Base-by-base conservation (phyloP, 1,284 basidiomycete genomes). In the Blastosporella zonata region DNA sequence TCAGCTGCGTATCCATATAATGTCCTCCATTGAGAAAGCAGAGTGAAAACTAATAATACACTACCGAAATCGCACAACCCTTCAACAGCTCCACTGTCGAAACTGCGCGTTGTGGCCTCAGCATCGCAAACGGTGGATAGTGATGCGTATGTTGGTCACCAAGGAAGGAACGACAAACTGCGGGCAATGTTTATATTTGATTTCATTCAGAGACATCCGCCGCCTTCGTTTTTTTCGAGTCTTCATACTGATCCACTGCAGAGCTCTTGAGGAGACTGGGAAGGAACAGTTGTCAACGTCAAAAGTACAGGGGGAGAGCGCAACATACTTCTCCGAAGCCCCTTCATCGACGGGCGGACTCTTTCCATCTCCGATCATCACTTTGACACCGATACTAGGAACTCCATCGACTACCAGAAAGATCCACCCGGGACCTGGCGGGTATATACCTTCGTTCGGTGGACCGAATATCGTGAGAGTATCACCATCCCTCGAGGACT, bases 341-440 rank as follows among this genome's bases (percentile, higher is more conserved):
- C 49, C 64, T 27, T 76, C 56, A 54, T 88, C 78, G 6, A 85
- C 73, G 6, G 72, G 69, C 18, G 87, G 87, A 9, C 72, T 69
- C 43, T 63, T 60, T 9, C 85, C 86, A 56, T 80, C 73, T 1
- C 90, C 91, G 34, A 93, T 68, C 74, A 90, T 81, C 1, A 90
- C 67, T 63, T 79, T 81, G 55, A 71, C 66, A 1, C 83, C 88
- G 18, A 68, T 60, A 57, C 86, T 89, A 0, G 90, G 87, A 6
- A 91, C 69, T 13, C 77, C 87, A 53, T 84, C 74, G 1, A 79
- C 77, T 18, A 93, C 71, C 22, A 92, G 62, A 58, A 81, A 89
- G 29, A 94, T 60, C 77, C 82, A 90, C 6, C 80, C 91, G 2
- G 90, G 90, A 5, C 92, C 91, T 46, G 90, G 87, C 5, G 88